phyloP scores from a whole-genome alignment of 2,329 filamentous ascomycete species.

The Penicillium sp. region DNA sequence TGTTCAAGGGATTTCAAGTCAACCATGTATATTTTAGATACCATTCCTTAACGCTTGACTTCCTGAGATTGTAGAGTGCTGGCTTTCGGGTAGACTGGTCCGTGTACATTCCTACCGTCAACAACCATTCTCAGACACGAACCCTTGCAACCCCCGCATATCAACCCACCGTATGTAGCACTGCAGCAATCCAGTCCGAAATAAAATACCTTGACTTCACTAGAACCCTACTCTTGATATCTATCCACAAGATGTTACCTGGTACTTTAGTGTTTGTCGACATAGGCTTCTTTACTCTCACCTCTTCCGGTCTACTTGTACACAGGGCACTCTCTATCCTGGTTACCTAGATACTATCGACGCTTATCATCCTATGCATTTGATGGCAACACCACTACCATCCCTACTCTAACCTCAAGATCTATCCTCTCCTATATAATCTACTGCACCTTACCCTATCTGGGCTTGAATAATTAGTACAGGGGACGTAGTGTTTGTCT shows the following conservation, averaged over 20 bases:
- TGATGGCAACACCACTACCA: too few relatives aligned
- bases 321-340: too few relatives aligned
- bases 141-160: background rate
- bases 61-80: background rate
- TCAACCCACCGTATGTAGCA: background rate
- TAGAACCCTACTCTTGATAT: background rate
- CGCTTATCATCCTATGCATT: too few relatives aligned
- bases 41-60: conserved; percentile 10
- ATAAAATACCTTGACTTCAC: background rate
- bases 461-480: too few relatives aligned
- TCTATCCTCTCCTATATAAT: too few relatives aligned
- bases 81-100: background rate
- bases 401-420: too few relatives aligned
- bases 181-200: background rate
- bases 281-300: too few relatives aligned
- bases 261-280: too few relatives aligned
- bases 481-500: too few relatives aligned
- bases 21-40: conserved; percentile 10
- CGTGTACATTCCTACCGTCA: background rate
- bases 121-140: background rate
- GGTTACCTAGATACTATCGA: too few relatives aligned
- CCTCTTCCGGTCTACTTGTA: too few relatives aligned
- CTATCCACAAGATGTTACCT: background rate
- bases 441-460: too few relatives aligned
- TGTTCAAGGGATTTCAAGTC: conserved; percentile 13